Percentiles rank a stretch among this genome's conserved stretches.
phyloP scores from a whole-genome alignment of 495 filamentous ascomycete species.

The Hypoxylon crocopeplum region DNA sequence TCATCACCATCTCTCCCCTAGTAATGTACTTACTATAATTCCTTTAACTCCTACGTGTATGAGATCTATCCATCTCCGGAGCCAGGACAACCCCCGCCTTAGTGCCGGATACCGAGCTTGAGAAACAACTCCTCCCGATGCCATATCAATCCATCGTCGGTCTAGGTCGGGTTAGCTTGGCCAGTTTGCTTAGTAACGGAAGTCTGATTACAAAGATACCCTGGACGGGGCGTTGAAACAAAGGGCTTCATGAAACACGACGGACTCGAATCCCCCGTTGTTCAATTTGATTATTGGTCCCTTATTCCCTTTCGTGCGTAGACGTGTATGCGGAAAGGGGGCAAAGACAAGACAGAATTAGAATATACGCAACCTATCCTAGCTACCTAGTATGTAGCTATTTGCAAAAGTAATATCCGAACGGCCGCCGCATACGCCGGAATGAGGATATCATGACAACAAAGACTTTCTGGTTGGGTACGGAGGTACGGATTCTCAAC shows the following conservation, averaged over 20 bases:
- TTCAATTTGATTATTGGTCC: neutral
- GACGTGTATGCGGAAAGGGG: too few relatives aligned
- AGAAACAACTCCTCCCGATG: neutral
- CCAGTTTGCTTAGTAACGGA: slow-evolving; percentile 5
- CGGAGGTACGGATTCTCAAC: neutral
- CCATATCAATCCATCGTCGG: too few relatives aligned
- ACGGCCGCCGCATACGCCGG: neutral
- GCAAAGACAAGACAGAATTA: too few relatives aligned
- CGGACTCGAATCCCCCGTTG: neutral
- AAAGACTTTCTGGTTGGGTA: slow-evolving; percentile 7
- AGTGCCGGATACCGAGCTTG: slow-evolving; percentile 14
- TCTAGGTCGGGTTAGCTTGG: too few relatives aligned
- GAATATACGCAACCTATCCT: too few relatives aligned
- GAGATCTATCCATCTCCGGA: slow-evolving; percentile 1
- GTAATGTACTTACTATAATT: neutral
- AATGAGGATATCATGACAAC: slow-evolving; percentile 21
- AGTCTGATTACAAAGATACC: slow-evolving; percentile 7
- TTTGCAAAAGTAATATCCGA: neutral
- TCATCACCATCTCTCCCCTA: too few relatives aligned
- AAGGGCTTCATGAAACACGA: slow-evolving; percentile 15
- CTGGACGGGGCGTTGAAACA: slow-evolving; percentile 2
- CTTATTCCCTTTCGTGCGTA: too few relatives aligned
- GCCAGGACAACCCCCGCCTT: slow-evolving; percentile 27
- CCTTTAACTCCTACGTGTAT: neutral
- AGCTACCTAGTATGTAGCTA: too few relatives aligned